A percentile compares a stretch with the other conserved stretches of the same genome.
Conservation (phyloP, 257 asterid species). For the Solanum sejunctum region DNA sequence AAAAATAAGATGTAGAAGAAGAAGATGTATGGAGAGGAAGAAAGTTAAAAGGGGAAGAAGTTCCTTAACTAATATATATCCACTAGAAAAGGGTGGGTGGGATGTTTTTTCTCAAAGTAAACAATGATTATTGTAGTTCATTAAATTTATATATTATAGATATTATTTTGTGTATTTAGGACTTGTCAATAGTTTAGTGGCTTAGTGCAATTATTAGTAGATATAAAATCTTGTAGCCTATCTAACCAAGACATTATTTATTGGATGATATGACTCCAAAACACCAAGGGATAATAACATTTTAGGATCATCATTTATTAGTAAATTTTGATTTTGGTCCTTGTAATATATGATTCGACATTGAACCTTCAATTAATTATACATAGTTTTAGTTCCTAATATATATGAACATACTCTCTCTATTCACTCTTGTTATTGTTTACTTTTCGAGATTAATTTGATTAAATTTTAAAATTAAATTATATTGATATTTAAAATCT, state of each 20-base stretch:
- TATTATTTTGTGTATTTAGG: background rate
- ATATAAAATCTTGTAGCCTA: background rate
- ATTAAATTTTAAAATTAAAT: too few species aligned
- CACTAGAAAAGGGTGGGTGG: slow-evolving; percentile 1
- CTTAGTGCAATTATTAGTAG: background rate
- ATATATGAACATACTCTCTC: too few species aligned
- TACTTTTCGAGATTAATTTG: too few species aligned
- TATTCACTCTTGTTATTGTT: too few species aligned
- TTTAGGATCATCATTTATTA: background rate
- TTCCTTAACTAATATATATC: background rate
- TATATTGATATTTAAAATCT: too few species aligned
- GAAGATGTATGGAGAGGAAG: background rate
- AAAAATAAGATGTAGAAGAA: background rate
- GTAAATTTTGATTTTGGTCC: background rate
- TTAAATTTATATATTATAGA: background rate
- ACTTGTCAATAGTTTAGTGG: background rate
- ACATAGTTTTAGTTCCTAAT: too few species aligned
- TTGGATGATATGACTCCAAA: background rate
- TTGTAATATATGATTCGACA: background rate
- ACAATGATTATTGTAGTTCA: background rate
- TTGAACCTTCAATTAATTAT: background rate
- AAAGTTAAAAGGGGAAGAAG: background rate
- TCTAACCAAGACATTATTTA: background rate
- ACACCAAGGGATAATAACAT: background rate
- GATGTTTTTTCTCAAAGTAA: slow-evolving; percentile 14